Evolutionary conservation across 2,329 filamentous ascomycete genomes (phyloP).

Genomic region (Trichoderma harzianum): DNA sequence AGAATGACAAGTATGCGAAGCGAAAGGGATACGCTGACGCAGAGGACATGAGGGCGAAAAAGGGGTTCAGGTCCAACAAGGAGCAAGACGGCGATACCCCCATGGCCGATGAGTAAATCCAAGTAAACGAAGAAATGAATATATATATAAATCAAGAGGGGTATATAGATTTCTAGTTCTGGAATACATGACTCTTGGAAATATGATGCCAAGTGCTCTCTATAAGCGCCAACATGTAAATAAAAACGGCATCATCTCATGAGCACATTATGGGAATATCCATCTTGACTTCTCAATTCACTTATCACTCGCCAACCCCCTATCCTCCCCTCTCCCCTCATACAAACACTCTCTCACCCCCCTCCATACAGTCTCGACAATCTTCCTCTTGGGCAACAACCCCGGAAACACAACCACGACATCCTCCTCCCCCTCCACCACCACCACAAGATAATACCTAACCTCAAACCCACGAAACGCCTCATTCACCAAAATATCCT

Average conservation of each 20-base stretch:
- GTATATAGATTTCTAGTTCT: not conserved
- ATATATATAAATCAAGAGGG: not conserved
- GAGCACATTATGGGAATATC: not conserved
- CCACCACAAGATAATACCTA: conserved; percentile 80
- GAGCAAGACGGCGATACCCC: conserved; percentile 21
- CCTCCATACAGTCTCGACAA: conserved; percentile 88
- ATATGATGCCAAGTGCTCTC: not conserved
- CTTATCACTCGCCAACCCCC: conserved; percentile 22
- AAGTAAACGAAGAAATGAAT: not conserved
- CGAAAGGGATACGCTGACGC: conserved; percentile 55
- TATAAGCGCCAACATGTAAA: not conserved
- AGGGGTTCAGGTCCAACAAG: conserved; percentile 30
- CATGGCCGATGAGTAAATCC: conserved; percentile 6
- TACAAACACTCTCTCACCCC: conserved; percentile 80
- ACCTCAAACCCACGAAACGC: conserved; percentile 92
- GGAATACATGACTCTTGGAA: not conserved
- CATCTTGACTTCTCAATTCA: not conserved
- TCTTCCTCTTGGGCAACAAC: conserved; percentile 67
- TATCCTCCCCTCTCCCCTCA: conserved; percentile 41
- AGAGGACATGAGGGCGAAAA: conserved; percentile 44
- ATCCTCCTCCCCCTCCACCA: conserved; percentile 84
- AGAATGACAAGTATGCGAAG: conserved; percentile 60
- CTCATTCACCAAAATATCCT: conserved; percentile 92
- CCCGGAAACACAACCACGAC: conserved; percentile 93
- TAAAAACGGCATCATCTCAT: not conserved